These are phyloP conservation scores for Suillus alpinus DNA, from an alignment of 768 basidiomycete species.

Conservation along the genomic window DNA sequence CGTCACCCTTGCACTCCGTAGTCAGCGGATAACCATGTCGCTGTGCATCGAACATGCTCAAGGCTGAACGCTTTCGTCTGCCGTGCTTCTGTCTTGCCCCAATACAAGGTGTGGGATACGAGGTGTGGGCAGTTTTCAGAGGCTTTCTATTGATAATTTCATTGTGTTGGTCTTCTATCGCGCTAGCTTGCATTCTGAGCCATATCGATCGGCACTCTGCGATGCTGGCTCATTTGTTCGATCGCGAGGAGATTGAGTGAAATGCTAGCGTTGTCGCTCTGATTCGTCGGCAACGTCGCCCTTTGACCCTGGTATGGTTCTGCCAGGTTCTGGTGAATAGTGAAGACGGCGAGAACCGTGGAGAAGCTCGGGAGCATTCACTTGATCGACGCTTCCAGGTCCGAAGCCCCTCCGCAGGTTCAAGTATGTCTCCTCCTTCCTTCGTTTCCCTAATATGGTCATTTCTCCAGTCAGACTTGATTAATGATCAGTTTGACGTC, in stretches of 20 bases:
- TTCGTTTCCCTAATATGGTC: neutral
- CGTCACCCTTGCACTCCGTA: constrained; percentile 3
- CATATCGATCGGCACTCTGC: neutral
- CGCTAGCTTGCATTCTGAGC: neutral
- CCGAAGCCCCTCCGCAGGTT: constrained; percentile 1
- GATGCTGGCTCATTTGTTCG: neutral
- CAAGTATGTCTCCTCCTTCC: neutral
- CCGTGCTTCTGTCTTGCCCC: neutral
- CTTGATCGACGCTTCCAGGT: neutral
- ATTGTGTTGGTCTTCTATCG: neutral
- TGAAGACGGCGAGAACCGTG: neutral
- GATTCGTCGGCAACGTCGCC: constrained; percentile 1
- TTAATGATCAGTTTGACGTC: neutral
- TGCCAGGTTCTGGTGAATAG: neutral
- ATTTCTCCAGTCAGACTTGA: neutral
- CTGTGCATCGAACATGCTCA: constrained; percentile 2
- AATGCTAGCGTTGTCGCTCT: neutral
- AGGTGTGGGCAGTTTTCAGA: neutral
- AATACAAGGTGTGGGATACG: neutral
- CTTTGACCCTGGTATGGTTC: neutral
- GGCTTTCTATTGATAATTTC: neutral
- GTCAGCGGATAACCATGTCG: neutral
- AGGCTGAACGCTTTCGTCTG: neutral
- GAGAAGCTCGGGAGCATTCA: constrained; percentile 2
- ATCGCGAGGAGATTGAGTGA: constrained; percentile 1